Percentiles rank a stretch among this genome's conserved stretches.
Conservation (phyloP, 768 basidiomycete species). For the Lentinula detonsa region DNA sequence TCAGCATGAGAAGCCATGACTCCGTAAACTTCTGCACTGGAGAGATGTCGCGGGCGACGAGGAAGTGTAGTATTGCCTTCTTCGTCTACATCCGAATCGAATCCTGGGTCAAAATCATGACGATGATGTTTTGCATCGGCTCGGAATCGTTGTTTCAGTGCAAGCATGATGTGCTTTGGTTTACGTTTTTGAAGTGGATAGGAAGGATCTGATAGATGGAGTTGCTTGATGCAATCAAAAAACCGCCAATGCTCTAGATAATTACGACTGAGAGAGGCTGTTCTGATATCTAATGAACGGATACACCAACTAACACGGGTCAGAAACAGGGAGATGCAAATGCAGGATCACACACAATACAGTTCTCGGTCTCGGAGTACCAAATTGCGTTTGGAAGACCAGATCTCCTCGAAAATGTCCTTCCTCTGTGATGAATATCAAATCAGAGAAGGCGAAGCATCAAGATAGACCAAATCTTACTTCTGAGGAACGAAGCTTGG, state of each 20-base stretch:
- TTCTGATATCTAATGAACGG: neutral
- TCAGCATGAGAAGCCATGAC: conserved; percentile 30
- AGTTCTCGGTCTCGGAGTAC: neutral
- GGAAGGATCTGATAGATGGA: neutral
- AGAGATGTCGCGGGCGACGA: conserved; percentile 27
- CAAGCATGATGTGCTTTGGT: conserved; percentile 28
- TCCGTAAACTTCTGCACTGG: conserved; percentile 30
- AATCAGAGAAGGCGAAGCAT: neutral
- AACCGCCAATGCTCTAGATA: conserved; percentile 5
- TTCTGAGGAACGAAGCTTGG: conserved; percentile 1
- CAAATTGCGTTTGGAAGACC: neutral
- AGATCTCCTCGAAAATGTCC: neutral
- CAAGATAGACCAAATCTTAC: neutral
- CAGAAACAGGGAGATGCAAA: too few species aligned
- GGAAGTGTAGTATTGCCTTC: conserved; percentile 19
- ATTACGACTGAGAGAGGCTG: neutral
- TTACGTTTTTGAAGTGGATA: conserved; percentile 18
- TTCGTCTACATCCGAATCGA: conserved; percentile 22
- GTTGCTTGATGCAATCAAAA: neutral
- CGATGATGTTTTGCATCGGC: conserved; percentile 14
- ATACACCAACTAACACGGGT: neutral
- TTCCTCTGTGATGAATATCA: neutral
- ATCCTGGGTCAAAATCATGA: conserved; percentile 9
- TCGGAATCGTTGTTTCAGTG: conserved; percentile 22
- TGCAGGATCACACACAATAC: neutral